These are phyloP conservation scores for Dryadomyces quercivorus DNA, from an alignment of 2,329 filamentous ascomycete species.

Conservation along the genomic window DNA sequence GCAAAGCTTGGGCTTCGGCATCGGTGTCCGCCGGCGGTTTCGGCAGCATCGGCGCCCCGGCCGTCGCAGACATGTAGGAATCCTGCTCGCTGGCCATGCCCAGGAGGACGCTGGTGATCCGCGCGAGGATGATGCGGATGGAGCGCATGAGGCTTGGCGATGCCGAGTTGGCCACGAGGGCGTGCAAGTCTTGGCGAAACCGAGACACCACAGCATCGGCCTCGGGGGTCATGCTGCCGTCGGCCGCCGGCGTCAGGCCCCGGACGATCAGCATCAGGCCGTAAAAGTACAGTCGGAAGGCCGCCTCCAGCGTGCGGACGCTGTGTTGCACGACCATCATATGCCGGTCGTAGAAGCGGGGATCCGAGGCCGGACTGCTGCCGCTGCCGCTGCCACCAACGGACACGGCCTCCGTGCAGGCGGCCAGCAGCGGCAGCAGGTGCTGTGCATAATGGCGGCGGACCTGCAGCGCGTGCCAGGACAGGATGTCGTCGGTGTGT, in stretches of 20 bases:
- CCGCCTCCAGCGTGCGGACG: constrained; percentile 46
- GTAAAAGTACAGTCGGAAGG: constrained; percentile 44
- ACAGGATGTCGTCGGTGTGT: constrained; percentile 42
- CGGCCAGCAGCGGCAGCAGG: constrained; percentile 42
- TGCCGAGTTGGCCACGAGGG: constrained; percentile 52
- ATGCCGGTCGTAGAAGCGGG: constrained; percentile 25
- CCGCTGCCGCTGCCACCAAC: not conserved
- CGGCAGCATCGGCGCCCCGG: constrained; percentile 4
- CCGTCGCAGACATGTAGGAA: not conserved
- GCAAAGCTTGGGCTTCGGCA: constrained; percentile 22
- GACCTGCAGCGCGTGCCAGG: constrained; percentile 50
- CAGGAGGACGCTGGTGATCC: constrained; percentile 39
- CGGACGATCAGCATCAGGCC: constrained; percentile 39
- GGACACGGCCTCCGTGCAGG: constrained; percentile 19
- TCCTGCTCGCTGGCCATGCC: constrained; percentile 16
- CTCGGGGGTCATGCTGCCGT: not conserved
- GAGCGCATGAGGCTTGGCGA: constrained; percentile 39
- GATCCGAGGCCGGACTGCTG: not conserved
- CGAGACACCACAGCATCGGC: constrained; percentile 22
- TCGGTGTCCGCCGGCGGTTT: constrained; percentile 16
- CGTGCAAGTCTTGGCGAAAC: constrained; percentile 51
- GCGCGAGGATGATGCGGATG: constrained; percentile 40
- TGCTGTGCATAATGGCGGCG: constrained; percentile 48
- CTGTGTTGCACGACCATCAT: constrained; percentile 34
- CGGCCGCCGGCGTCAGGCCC: constrained; percentile 24